These are phyloP conservation scores for Goffeauzyma gilvescens DNA, from an alignment of 768 basidiomycete species.

Conservation along the genomic window DNA sequence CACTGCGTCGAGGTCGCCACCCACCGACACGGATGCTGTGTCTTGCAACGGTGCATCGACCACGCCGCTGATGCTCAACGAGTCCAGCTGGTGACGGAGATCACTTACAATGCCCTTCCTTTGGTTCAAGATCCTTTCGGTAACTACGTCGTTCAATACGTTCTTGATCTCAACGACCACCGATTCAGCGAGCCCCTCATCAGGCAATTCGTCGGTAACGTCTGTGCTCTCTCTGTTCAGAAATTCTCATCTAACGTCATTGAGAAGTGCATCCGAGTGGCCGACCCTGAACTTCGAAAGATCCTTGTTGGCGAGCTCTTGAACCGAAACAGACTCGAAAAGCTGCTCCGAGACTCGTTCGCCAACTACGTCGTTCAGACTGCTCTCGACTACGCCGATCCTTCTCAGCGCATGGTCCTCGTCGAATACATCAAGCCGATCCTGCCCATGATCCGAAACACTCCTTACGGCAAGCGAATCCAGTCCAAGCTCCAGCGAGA, in stretches of 20 bases:
- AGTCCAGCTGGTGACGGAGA: conserved; percentile 91
- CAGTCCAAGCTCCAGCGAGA: conserved; percentile 96
- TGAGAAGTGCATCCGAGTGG: conserved; percentile 87
- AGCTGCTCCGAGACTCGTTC: conserved; percentile 85
- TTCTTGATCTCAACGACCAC: conserved; percentile 92
- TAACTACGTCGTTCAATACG: conserved; percentile 51
- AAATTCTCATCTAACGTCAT: conserved; percentile 99
- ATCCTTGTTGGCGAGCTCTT: conserved; percentile 85
- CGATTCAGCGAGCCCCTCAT: conserved; percentile 95
- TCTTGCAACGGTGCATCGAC: conserved; percentile 91
- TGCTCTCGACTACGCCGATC: conserved; percentile 90
- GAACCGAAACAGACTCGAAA: conserved; percentile 84
- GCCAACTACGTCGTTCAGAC: conserved; percentile 95
- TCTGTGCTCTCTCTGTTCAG: conserved; percentile 91
- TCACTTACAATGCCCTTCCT: conserved; percentile 92
- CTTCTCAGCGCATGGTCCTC: conserved; percentile 64
- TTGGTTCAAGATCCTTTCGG: conserved; percentile 78
- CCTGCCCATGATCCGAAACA: conserved; percentile 91
- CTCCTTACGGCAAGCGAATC: conserved; percentile 96
- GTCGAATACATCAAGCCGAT: conserved; percentile 98
- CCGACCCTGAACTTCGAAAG: conserved; percentile 84
- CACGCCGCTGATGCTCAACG: conserved; percentile 92
- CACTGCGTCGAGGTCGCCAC: conserved; percentile 94
- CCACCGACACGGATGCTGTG: conserved; percentile 75
- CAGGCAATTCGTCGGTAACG: conserved; percentile 90